Base-by-base conservation (phyloP, 2,329 filamentous ascomycete species). In the Didymellaceae sp. region DNA sequence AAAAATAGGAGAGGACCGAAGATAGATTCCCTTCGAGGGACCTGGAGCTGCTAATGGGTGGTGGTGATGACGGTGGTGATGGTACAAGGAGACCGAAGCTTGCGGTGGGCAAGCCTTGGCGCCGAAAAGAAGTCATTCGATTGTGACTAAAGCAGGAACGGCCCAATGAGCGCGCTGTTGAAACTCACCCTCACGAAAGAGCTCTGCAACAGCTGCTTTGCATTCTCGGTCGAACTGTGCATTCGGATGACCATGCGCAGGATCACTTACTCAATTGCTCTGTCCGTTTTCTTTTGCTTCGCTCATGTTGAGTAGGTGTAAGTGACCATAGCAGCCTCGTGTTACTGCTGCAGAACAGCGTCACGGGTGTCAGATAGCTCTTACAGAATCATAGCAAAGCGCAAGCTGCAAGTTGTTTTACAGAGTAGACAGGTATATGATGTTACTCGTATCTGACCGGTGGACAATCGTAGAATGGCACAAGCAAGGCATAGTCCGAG, bases 1-100 rank as follows among this genome's bases (percentile, higher is more conserved):
- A 55, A 66, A 63, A 65, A 53, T 57, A 50, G 57, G 49, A 65
- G 68, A 65, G 59, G 54, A 63, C 66, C 65, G 63, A 63, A 58
- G 55, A 49, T 32, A 45, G 62, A 52, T 58, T 64, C 70, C 70
- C 65, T 67, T 70, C 61, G 64, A 69, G 70, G 67, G 68, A 59
- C 59, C 59, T 58, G 61, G 51, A 57, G 59, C 53, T 65, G 65
- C 66, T 70, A 73, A 73, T 74, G 66, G 70, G 62, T 72, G 58
- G 63, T 63, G 61, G 49, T 67, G 65, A 57, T 63, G 65, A 63
- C 59, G 62, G 65, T 59, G 57, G 61, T 63, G 61, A 58, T 45
- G 62, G 60, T 62, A 54, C 58, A 50, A 58, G 53, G 61, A 59
- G 60, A 57, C 30, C 49, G 52, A 46, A 47, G 44, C 39, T 45